Percentiles rank a stretch among this genome's conserved stretches.
phyloP scores from a whole-genome alignment of 176 grass and related monocot species.

The Carex littledalei region DNA sequence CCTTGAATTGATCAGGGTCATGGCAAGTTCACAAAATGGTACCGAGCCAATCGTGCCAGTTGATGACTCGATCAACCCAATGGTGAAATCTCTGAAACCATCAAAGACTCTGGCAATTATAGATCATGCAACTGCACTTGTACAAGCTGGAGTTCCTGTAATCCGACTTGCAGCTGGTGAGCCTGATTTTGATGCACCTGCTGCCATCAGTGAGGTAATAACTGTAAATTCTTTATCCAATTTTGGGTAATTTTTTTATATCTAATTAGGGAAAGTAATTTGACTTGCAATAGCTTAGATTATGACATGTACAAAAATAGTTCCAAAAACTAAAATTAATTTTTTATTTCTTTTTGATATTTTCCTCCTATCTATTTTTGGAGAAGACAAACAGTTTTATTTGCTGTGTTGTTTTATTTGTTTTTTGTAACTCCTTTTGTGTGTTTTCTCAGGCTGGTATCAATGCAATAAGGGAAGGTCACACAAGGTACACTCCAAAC shows the following conservation, averaged over 20 bases:
- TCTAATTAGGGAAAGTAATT: neutral
- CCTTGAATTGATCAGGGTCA: neutral
- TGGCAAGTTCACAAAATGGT: constrained; percentile 24
- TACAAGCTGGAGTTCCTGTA: constrained; percentile 71
- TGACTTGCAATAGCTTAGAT: neutral
- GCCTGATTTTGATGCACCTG: constrained; percentile 60
- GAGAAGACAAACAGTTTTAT: neutral
- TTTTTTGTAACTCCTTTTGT: neutral
- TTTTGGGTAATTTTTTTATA: neutral
- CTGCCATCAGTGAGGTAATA: constrained; percentile 42
- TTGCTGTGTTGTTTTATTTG: neutral
- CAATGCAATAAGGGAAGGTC: constrained; percentile 62
- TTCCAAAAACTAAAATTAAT: neutral
- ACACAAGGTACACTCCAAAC: constrained; percentile 81
- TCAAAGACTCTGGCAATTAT: constrained; percentile 98
- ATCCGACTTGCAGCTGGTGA: constrained; percentile 70
- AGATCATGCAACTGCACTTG: constrained; percentile 75
- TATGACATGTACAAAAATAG: neutral
- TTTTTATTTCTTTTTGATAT: neutral
- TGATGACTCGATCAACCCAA: constrained; percentile 62
- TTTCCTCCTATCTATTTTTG: neutral
- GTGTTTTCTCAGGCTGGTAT: constrained; percentile 58
- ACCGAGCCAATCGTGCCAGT: constrained; percentile 26
- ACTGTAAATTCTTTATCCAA: neutral
- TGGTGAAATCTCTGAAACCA: constrained; percentile 61